phyloP scores from a whole-genome alignment of 148 eudicot genomes.

The Amaranthus palmeri region DNA sequence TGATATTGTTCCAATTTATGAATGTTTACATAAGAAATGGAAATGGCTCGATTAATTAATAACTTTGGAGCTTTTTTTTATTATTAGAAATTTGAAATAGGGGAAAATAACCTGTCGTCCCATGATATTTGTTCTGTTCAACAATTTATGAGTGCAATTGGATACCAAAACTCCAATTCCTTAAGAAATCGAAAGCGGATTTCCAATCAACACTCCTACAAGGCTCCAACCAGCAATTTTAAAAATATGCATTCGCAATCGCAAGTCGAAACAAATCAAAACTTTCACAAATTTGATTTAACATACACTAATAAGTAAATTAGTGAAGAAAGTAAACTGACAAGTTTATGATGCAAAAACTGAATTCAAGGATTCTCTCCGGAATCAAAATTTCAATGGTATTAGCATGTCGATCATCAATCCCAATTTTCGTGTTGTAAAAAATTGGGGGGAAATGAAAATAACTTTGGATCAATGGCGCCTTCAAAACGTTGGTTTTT shows the following conservation, averaged over 20 bases:
- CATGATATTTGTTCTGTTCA: neutral
- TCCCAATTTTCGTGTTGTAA: no score
- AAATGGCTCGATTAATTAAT: no score
- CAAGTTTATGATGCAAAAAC: slow-evolving; percentile 51
- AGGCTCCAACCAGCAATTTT: neutral
- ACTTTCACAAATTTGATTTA: neutral
- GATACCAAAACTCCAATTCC: slow-evolving; percentile 46
- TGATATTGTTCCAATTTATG: no score
- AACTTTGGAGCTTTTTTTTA: no score
- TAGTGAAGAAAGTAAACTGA: slow-evolving; percentile 19
- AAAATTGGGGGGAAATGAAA: no score
- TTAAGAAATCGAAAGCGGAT: slow-evolving; percentile 55
- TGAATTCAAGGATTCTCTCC: slow-evolving; percentile 26
- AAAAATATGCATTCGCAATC: no score
- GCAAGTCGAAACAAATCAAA: neutral
- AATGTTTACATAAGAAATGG: no score
- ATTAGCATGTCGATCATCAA: no score
- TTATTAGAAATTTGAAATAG: no score
- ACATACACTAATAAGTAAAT: neutral
- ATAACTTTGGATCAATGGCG: no score
- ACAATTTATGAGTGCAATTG: slow-evolving; percentile 28
- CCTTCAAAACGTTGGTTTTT: no score
- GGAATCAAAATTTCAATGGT: slow-evolving; percentile 27
- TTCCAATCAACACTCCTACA: slow-evolving; percentile 69
- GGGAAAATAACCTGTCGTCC: neutral